Conservation (phyloP, 1,139 yeast genomes). For the Taphrina communis region DNA sequence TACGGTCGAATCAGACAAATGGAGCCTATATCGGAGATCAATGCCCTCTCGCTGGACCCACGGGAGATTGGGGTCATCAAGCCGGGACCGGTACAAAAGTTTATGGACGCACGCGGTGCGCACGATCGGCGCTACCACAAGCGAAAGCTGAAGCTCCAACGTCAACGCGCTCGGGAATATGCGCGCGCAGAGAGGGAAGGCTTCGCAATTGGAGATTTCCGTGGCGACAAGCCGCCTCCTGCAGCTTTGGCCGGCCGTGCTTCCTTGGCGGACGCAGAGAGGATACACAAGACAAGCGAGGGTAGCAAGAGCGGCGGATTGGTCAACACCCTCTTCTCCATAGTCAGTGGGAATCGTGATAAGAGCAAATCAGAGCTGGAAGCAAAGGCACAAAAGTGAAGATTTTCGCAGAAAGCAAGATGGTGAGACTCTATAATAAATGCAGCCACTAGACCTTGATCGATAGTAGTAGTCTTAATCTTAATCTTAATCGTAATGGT, state of each 20-base stretch:
- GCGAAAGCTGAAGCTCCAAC: conserved; percentile 30
- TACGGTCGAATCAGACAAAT: conserved; percentile 35
- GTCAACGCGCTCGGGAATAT: conserved; percentile 38
- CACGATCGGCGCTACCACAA: conserved; percentile 31
- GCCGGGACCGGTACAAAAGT: conserved; percentile 37
- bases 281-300: conserved; percentile 26
- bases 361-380: conserved; percentile 23
- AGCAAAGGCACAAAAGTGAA: neutral
- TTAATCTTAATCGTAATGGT: neutral
- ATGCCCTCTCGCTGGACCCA: conserved; percentile 25
- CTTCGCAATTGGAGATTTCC: conserved; percentile 33
- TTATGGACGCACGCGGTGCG: conserved; percentile 36
- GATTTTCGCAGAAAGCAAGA: neutral
- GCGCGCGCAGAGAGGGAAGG: conserved; percentile 40
- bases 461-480: neutral
- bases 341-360: conserved; percentile 35
- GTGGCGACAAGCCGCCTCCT: conserved; percentile 32
- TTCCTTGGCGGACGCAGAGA: conserved; percentile 25
- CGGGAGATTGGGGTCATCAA: conserved; percentile 39
- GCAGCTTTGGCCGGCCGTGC: conserved; percentile 41
- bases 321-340: conserved; percentile 35
- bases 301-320: conserved; percentile 35
- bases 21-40: conserved; percentile 37
- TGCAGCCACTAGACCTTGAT: neutral
- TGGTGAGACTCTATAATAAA: neutral